Base-by-base conservation (phyloP, 306 rosid genomes). In the Dicorynia guianensis region DNA sequence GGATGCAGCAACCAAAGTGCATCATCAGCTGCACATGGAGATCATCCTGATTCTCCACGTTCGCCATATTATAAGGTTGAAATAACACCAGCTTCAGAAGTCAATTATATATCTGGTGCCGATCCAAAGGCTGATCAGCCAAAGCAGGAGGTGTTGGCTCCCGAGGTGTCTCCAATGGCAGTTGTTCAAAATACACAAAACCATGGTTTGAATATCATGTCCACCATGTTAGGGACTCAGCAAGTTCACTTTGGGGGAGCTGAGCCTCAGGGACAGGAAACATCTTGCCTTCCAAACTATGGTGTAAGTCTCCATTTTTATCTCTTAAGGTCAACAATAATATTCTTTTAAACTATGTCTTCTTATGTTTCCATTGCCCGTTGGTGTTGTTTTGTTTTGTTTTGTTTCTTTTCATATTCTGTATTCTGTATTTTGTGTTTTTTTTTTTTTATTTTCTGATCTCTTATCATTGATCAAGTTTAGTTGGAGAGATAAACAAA, bases 71-170 rank as follows among this genome's bases (percentile, higher is more conserved):
- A 60, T 6, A 58, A 7, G 8, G 71, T 78, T 72, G 83, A 80
- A 68, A 68, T 72, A 19, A n/a, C 46, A 35, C 73, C 61, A 52
- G 59, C 78, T 74, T 55, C 76, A 13, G 86, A 86, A 44, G 80
- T 48, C 56, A 72, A 55, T 50, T 52, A 59, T 14, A 18, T 67
- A 40, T 47, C 71, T 17, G 12, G 15, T 46, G 36, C 80, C 49
- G 83, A 77, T 36, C 25, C 76, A 19, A 76, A 75, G 78, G 33
- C 9, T 79, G 88, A 76, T 17, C 82, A 76, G 44, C 63, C 60
- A 36, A 78, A 78, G 73, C 76, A 73, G 80, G 83, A 79, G 42
- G 67, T 78, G 35, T 73, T 74, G 39, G 78, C 68, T 65, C 76
- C 70, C 5, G 83, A 83, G 30, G 80, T 60, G 18, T 42, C 65